phyloP scores from a whole-genome alignment of 2,329 filamentous ascomycete genomes.

The Fusarium brachygibbosum region DNA sequence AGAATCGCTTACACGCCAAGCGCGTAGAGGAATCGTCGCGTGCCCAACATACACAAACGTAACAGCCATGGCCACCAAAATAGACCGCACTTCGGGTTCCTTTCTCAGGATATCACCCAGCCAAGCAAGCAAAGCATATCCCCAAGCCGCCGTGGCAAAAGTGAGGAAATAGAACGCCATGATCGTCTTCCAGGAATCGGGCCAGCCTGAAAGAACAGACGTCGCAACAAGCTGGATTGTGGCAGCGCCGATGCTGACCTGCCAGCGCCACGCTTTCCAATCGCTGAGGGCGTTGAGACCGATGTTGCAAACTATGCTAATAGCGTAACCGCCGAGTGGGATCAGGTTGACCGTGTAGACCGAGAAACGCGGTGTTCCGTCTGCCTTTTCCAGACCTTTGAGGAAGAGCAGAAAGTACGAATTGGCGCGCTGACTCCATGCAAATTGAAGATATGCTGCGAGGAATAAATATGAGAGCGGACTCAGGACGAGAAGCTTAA shows the following conservation, averaged over 20 bases:
- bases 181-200: constrained; percentile 41
- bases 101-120: constrained; percentile 49
- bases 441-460: constrained; percentile 51
- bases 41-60: constrained; percentile 44
- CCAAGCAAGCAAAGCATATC: constrained; percentile 50
- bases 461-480: constrained; percentile 51
- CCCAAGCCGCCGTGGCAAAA: constrained; percentile 54
- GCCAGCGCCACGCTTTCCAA: constrained; percentile 63
- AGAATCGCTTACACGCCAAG: constrained; percentile 43
- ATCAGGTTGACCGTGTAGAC: constrained; percentile 65
- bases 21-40: constrained; percentile 40
- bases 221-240: constrained; percentile 53
- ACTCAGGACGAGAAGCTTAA: constrained; percentile 34
- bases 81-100: constrained; percentile 49
- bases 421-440: constrained; percentile 55
- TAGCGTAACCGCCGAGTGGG: constrained; percentile 58
- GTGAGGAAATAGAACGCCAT: constrained; percentile 56
- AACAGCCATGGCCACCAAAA: constrained; percentile 37
- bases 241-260: constrained; percentile 65
- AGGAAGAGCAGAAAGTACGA: constrained; percentile 55
- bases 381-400: constrained; percentile 46
- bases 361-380: constrained; percentile 46
- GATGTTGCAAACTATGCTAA: constrained; percentile 63
- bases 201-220: constrained; percentile 47
- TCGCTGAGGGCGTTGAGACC: constrained; percentile 66